phyloP scores from a whole-genome alignment of 768 basidiomycete genomes.

The Termitomyces heimii region DNA sequence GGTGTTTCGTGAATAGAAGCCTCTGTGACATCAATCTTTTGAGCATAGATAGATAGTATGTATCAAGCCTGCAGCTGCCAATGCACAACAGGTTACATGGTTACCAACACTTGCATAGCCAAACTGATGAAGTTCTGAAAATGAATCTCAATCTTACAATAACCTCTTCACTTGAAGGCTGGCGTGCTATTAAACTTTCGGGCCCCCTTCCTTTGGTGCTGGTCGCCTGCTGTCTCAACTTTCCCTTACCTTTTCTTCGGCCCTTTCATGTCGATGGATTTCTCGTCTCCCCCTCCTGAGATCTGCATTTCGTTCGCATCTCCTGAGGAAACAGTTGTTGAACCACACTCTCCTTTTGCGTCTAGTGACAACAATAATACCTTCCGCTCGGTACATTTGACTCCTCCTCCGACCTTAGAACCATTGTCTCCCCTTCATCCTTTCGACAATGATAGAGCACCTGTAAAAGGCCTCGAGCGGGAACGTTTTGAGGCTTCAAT shows the following conservation, averaged over 20 bases:
- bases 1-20: neutral
- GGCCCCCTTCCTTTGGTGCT: slow-evolving; percentile 33
- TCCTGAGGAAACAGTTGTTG: slow-evolving; percentile 39
- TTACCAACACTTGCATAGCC: slow-evolving; percentile 7
- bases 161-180: slow-evolving; percentile 6
- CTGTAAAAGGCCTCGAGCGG: slow-evolving; percentile 51
- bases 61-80: neutral
- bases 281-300: slow-evolving; percentile 46
- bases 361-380: slow-evolving; percentile 37
- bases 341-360: slow-evolving; percentile 64
- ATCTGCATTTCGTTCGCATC: slow-evolving; percentile 70
- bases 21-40: neutral
- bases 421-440: slow-evolving; percentile 48
- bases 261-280: slow-evolving; percentile 31
- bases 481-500: slow-evolving; percentile 63
- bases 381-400: slow-evolving; percentile 53
- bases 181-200: slow-evolving; percentile 7
- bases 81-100: neutral
- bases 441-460: slow-evolving; percentile 21
- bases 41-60: slow-evolving; percentile 8
- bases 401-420: slow-evolving; percentile 44
- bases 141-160: neutral
- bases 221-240: slow-evolving; percentile 38
- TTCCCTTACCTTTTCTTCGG: slow-evolving; percentile 13
- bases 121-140: slow-evolving; percentile 6